A percentile compares a stretch with the other conserved stretches of the same genome.
Evolutionary conservation across 2,329 filamentous ascomycete species (phyloP).

Genomic region (Coniochaeta sp.): DNA sequence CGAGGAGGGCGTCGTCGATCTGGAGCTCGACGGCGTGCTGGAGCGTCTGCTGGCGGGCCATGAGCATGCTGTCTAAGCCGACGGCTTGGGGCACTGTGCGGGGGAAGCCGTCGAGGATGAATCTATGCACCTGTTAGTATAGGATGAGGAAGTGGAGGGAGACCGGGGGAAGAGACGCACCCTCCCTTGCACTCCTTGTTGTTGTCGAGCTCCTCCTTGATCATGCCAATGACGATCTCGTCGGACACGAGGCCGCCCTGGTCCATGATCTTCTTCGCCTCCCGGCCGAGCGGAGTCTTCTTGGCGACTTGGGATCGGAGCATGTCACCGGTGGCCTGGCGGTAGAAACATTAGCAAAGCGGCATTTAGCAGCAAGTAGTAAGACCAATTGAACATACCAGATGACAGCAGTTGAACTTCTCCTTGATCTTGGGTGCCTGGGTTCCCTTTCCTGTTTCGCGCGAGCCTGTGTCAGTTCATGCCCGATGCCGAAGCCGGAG

Average conservation of each 20-base stretch:
- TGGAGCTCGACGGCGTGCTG: constrained; percentile 95
- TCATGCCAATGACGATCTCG: constrained; percentile 99
- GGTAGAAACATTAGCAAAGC: constrained; percentile 9
- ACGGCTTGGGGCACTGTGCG: constrained; percentile 93
- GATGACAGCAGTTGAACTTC: constrained; percentile 92
- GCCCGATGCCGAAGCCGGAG: constrained; percentile 5
- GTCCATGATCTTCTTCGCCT: constrained; percentile 99
- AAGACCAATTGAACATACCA: constrained; percentile 54
- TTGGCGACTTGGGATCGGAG: constrained; percentile 95
- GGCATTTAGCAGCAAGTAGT: background rate
- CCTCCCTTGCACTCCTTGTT: constrained; percentile 96
- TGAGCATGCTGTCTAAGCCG: constrained; percentile 89
- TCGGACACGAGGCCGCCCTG: constrained; percentile 95
- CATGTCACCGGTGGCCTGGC: constrained; percentile 95
- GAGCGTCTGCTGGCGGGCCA: constrained; percentile 69
- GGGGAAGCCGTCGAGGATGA: constrained; percentile 98
- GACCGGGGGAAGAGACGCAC: constrained; percentile 45
- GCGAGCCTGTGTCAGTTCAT: background rate
- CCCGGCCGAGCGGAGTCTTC: constrained; percentile 88
- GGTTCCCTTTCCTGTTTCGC: constrained; percentile 93
- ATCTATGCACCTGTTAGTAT: no score
- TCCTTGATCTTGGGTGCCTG: constrained; percentile 98
- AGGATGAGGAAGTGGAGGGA: background rate
- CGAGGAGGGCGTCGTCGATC: constrained; percentile 90
- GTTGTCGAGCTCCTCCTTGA: constrained; percentile 90